A percentile compares a stretch with the other conserved stretches of the same genome.
Conservation (phyloP, 495 filamentous ascomycete genomes). For the Penicillium desertorum region DNA sequence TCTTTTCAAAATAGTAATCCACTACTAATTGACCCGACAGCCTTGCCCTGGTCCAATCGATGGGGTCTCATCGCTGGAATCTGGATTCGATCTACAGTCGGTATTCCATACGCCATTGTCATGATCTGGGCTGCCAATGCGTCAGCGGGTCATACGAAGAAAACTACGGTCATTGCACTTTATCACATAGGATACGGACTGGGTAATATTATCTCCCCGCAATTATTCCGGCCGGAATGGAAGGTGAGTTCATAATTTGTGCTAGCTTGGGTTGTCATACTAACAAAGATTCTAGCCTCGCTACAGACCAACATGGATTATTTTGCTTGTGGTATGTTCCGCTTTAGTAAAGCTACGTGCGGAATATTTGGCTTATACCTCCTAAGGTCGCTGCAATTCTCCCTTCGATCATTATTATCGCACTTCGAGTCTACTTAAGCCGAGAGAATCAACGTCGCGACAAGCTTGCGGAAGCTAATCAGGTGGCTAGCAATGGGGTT, state of each 20-base stretch:
- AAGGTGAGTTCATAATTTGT: conserved; percentile 17
- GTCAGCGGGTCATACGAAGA: conserved; percentile 43
- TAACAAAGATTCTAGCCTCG: conserved; percentile 24
- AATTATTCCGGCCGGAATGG: conserved; percentile 36
- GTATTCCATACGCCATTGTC: conserved; percentile 42
- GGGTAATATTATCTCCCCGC: conserved; percentile 38
- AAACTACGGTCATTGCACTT: conserved; percentile 34
- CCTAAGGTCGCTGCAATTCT: conserved; percentile 31
- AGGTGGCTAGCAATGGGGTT: conserved; percentile 30
- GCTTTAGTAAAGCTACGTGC: neutral
- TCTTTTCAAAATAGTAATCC: neutral
- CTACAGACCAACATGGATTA: conserved; percentile 41
- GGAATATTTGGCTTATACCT: neutral
- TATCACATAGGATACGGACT: conserved; percentile 42
- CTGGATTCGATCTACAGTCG: conserved; percentile 38
- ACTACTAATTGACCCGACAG: neutral
- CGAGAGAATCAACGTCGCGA: conserved; percentile 40
- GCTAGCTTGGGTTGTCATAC: neutral
- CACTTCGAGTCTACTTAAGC: conserved; percentile 27
- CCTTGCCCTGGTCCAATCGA: conserved; percentile 37
- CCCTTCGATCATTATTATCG: conserved; percentile 28
- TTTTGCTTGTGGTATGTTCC: conserved; percentile 37
- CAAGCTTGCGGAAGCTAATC: conserved; percentile 19
- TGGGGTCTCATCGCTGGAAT: conserved; percentile 41
- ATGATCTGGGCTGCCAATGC: conserved; percentile 40